Percentiles rank a stretch among this genome's conserved stretches.
Conservation (phyloP, 1,284 basidiomycete species). For the Pyrrhoderma lamaoense region DNA sequence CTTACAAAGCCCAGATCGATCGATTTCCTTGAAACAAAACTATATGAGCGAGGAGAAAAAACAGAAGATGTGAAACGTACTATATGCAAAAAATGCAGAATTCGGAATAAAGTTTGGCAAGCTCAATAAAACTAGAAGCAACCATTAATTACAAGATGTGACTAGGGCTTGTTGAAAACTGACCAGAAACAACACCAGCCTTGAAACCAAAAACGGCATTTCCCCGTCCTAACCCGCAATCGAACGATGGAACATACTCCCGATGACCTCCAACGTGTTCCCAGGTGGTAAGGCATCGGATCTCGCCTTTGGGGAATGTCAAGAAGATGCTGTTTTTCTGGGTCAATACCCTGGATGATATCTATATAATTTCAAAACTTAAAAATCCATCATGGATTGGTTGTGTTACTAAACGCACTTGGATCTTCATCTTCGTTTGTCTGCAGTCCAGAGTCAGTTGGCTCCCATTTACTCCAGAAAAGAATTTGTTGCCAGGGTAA, state of each 20-base stretch:
- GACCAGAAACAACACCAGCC: constrained; percentile 61
- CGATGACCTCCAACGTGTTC: constrained; percentile 46
- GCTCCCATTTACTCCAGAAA: constrained; percentile 42
- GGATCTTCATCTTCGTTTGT: constrained; percentile 50
- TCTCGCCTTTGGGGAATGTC: constrained; percentile 53
- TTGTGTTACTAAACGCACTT: constrained; percentile 25
- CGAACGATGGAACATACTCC: constrained; percentile 39
- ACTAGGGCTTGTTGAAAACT: constrained; percentile 2
- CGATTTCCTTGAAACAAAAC: constrained; percentile 23
- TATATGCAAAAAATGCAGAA: constrained; percentile 17
- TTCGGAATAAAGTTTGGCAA: constrained; percentile 36
- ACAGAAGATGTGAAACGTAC: constrained; percentile 7
- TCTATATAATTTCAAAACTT: constrained; percentile 40
- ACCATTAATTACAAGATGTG: background rate
- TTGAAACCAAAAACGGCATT: constrained; percentile 75
- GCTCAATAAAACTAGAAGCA: constrained; percentile 39
- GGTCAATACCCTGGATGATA: constrained; percentile 50
- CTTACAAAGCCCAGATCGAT: constrained; percentile 34
- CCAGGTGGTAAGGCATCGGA: constrained; percentile 65
- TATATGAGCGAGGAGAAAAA: background rate
- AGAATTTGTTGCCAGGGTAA: constrained; percentile 33
- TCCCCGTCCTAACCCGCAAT: constrained; percentile 41
- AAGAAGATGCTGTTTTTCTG: constrained; percentile 35
- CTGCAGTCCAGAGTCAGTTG: constrained; percentile 35
- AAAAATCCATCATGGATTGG: background rate